Evolutionary conservation across 345 rosid genomes (phyloP), one percentile per base, ranked within the genome.

Genomic region (Iberis pinnata): DNA sequence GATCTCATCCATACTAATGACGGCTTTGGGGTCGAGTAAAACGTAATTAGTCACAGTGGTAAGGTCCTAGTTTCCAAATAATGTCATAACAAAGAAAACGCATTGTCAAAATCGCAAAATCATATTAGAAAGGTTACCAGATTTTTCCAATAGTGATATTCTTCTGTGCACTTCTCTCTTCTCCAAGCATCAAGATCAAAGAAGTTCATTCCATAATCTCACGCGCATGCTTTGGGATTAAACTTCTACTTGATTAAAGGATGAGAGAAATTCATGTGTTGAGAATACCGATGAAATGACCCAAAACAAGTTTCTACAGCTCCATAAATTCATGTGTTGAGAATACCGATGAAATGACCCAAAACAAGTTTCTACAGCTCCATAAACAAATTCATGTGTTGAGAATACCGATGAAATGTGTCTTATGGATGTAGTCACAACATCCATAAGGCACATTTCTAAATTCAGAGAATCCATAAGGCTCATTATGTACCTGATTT

Each of bases 161-260:
- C 84, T 73, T 92, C 96, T 17, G 98, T 92, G 81, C 98, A 87
- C 58, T 92, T 92, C 70, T 92, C 95, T 71, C 78, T 80, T 50
- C 98, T 83, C 98, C 98, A 92, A 65, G 96, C 95, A 83, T 88
- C 96, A 71, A 88, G 76, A 72, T 92, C 98, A 39, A 92, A 92
- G 81, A 92, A 92, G 73, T 92, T 92, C 98, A 92, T 92, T 52
- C 96, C 98, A 72, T 88, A 88, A 4, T 93, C 98, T 96, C 98
- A 92, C 0, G 96, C 96, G 18, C 98, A 92, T 0, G 98, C 93
- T 78, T 92, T 92, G 4, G 98, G 98, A 43, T 88, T 80, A 72
- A 92, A 92, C 78, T 83, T 92, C 71, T 77, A 89, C 63, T 81
- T 88, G 24, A 92, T 92, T 75, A 92, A 66, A 47, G 98, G 96